Evolutionary conservation across 306 rosid genomes (phyloP).

Genomic region (Lablab purpureus): DNA sequence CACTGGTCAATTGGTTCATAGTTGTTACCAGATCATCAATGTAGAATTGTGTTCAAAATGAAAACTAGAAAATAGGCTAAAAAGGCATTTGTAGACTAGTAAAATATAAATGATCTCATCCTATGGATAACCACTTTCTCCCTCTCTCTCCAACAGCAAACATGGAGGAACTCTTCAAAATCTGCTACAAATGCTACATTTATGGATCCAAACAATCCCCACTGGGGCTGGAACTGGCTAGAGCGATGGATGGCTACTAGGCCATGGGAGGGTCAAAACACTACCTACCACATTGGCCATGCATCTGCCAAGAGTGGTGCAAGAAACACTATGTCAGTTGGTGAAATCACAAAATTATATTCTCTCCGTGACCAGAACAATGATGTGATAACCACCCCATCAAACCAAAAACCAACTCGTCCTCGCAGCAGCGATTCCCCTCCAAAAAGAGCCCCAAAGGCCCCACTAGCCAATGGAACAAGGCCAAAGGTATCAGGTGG

Average conservation of each 20-base stretch:
- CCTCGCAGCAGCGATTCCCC: slow-evolving; percentile 56
- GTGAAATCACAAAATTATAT: slow-evolving; percentile 73
- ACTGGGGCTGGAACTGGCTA: slow-evolving; percentile 98
- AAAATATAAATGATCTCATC: slow-evolving; percentile 3
- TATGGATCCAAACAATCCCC: slow-evolving; percentile 86
- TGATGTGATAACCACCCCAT: slow-evolving; percentile 50
- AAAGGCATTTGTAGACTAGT: neutral
- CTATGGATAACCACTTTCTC: neutral
- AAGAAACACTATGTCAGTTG: slow-evolving; percentile 56
- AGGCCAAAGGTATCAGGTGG: slow-evolving; percentile 42
- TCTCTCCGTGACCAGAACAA: slow-evolving; percentile 53
- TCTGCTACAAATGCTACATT: slow-evolving; percentile 64
- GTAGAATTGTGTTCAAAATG: neutral
- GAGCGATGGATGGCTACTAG: slow-evolving; percentile 94
- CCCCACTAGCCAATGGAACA: slow-evolving; percentile 39
- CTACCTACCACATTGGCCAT: slow-evolving; percentile 48
- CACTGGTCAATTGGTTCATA: neutral
- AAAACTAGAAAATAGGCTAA: neutral
- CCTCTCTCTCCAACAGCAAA: slow-evolving; percentile 54
- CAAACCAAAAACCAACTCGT: slow-evolving; percentile 49
- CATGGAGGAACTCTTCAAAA: slow-evolving; percentile 73
- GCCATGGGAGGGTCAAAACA: slow-evolving; percentile 80
- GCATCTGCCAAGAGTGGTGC: slow-evolving; percentile 53
- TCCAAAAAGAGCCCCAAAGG: slow-evolving; percentile 46
- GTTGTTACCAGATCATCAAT: neutral